Percentiles rank a stretch among this genome's conserved stretches.
These are phyloP conservation scores for Glarea lozoyensis DNA, from an alignment of 495 filamentous ascomycete genomes.

Conservation along the genomic window DNA sequence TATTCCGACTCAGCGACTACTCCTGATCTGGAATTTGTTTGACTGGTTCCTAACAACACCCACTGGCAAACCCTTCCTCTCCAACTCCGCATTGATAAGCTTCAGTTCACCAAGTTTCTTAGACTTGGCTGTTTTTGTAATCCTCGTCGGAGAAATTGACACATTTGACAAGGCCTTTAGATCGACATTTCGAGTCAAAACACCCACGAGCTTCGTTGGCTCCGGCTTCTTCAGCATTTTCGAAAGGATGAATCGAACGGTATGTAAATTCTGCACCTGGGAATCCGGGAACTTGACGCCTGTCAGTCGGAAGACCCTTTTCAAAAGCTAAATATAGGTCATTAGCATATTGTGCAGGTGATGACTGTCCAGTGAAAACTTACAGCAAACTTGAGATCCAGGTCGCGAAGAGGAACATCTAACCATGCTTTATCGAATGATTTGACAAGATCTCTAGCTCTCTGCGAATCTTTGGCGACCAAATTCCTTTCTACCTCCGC, in stretches of 20 bases:
- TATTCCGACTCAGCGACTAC: too few species aligned
- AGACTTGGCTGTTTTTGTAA: constrained; percentile 62
- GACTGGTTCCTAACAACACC: too few species aligned
- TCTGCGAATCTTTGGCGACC: too few species aligned
- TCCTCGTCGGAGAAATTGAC: constrained; percentile 45
- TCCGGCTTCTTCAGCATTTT: constrained; percentile 48
- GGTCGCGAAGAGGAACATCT: constrained; percentile 44
- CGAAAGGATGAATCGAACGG: constrained; percentile 45
- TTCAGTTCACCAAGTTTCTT: constrained; percentile 75
- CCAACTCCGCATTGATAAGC: constrained; percentile 66
- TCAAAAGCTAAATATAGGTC: constrained; percentile 50
- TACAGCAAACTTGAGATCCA: constrained; percentile 64
- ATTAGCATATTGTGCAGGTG: not conserved
- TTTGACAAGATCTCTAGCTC: constrained; percentile 9
- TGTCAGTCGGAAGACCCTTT: constrained; percentile 69
- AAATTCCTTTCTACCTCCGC: too few species aligned
- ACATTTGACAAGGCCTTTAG: constrained; percentile 60
- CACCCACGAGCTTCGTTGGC: constrained; percentile 42
- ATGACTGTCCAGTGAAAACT: constrained; percentile 27
- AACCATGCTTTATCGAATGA: constrained; percentile 42
- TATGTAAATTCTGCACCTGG: constrained; percentile 42
- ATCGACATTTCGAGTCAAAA: constrained; percentile 28
- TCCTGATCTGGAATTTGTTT: too few species aligned
- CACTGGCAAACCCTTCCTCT: constrained; percentile 51
- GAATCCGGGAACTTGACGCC: constrained; percentile 65